Evolutionary conservation across 495 filamentous ascomycete genomes (phyloP), one percentile per base, ranked within the genome.

Genomic region (Podospora pseudopauciseta): DNA sequence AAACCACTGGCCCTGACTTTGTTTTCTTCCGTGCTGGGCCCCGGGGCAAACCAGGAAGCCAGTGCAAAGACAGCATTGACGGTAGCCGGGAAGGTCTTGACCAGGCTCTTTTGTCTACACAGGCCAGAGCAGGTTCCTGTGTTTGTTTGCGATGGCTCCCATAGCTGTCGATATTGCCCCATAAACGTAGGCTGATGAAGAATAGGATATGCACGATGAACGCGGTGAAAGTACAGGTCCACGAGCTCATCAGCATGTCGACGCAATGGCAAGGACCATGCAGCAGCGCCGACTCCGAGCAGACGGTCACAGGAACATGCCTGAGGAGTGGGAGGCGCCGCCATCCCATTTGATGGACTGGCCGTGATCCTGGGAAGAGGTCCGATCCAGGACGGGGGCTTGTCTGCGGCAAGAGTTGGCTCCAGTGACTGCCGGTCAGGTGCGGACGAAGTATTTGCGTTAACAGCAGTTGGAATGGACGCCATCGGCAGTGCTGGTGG

Each of bases 51-150:
- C 34, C 53, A 53, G 7, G 44, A 65, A 18, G 63, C 63, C 4
- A 65, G n/a, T 4, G 63, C 63, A 55, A 65, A 65, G 39, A 65
- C 63, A 23, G 63, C 63, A 28, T 65, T 65, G 19, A 55, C 63
- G 4, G 49, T 19, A 13, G 61, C 61, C 5, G 63, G 63, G n/a
- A 65, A 65, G 0, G 63, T 57, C 63, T 65, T 65, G 63, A 55
- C 32, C 9, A 54, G 27, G 11, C 19, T 65, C 32, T 49, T 54
- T 54, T 65, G 30, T 23, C 34, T 65, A 34, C 32, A 44, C 11
- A 65, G 34, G 5, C 30, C 39, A 32, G 32, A 65, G 34, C n/a
- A 44, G 5, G 2, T 16, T 49, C 9, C 9, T 11, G 39, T 11
- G 13, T 49, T 49, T 11, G 39, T 16, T 16, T 16, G 39, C 19